These are phyloP conservation scores for Tetrahymena malaccensis DNA, from an alignment of 73 alveolate genomes.

Conservation along the genomic window DNA sequence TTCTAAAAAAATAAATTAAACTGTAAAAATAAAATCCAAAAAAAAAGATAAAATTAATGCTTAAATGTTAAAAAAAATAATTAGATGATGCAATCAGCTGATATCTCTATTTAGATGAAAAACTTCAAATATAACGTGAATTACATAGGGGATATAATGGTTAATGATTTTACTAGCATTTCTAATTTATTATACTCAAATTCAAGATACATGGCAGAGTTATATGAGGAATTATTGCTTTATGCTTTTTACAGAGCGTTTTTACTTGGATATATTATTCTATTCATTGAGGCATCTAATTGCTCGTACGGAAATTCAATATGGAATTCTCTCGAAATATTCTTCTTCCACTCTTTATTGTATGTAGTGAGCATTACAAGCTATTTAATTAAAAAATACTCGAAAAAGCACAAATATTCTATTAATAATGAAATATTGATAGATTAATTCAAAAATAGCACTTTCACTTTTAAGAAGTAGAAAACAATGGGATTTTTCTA, in stretches of 20 bases:
- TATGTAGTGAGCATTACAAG: background rate
- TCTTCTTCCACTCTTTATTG: background rate
- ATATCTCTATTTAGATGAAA: background rate
- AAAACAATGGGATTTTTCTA: background rate
- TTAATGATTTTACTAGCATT: background rate
- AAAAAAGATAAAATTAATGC: too few species aligned
- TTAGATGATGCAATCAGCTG: background rate
- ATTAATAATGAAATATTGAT: background rate
- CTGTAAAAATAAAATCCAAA: too few species aligned
- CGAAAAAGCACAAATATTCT: background rate
- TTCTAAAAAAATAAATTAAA: too few species aligned
- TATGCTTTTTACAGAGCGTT: background rate
- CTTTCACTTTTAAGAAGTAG: background rate
- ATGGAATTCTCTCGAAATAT: background rate
- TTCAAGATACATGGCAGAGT: background rate
- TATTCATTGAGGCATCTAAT: background rate
- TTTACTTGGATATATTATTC: background rate
- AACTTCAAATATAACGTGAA: background rate
- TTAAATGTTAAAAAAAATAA: too few species aligned
- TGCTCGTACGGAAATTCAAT: background rate
- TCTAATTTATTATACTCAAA: background rate
- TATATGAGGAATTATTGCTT: background rate
- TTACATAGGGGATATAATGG: background rate
- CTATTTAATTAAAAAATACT: background rate
- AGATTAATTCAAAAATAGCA: background rate